A percentile compares a stretch with the other conserved stretches of the same genome.
phyloP scores from a whole-genome alignment of 805 yeast species.

The Zygosaccharomyces siamensis region DNA sequence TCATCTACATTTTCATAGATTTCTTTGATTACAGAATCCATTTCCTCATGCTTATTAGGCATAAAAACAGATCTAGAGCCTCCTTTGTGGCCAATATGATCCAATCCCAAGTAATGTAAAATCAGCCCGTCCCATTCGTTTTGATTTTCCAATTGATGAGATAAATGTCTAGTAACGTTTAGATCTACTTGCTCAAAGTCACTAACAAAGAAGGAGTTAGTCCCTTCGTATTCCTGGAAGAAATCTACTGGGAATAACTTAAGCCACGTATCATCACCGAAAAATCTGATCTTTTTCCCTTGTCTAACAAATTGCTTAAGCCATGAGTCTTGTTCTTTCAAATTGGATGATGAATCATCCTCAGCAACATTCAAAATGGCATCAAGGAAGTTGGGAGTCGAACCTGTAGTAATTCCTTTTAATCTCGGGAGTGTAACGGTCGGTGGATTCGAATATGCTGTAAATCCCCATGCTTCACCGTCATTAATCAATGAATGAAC shows the following conservation, averaged over 20 bases:
- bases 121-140: conserved; percentile 77
- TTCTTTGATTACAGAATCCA: conserved; percentile 63
- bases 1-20: conserved; percentile 46
- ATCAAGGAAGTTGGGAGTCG: conserved; percentile 89
- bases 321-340: conserved; percentile 84
- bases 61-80: conserved; percentile 80
- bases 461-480: conserved; percentile 79
- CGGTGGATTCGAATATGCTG: conserved; percentile 92
- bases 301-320: conserved; percentile 52
- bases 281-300: conserved; percentile 58
- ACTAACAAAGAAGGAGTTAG: conserved; percentile 88
- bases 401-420: conserved; percentile 91
- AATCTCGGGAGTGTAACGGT: conserved; percentile 93
- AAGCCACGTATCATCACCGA: conserved; percentile 98
- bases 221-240: conserved; percentile 72
- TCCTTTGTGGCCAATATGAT: conserved; percentile 96
- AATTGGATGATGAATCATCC: conserved; percentile 64
- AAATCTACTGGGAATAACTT: conserved; percentile 68
- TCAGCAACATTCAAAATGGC: conserved; percentile 93
- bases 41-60: conserved; percentile 78
- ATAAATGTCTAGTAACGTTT: conserved; percentile 87
- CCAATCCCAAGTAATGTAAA: conserved; percentile 87
- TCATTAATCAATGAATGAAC: conserved; percentile 59
- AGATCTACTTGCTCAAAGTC: conserved; percentile 92
- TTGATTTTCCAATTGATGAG: conserved; percentile 43